Evolutionary conservation across 345 rosid species (phyloP), one percentile per base, ranked within the genome.

Genomic region (Toxicodendron radicans): DNA sequence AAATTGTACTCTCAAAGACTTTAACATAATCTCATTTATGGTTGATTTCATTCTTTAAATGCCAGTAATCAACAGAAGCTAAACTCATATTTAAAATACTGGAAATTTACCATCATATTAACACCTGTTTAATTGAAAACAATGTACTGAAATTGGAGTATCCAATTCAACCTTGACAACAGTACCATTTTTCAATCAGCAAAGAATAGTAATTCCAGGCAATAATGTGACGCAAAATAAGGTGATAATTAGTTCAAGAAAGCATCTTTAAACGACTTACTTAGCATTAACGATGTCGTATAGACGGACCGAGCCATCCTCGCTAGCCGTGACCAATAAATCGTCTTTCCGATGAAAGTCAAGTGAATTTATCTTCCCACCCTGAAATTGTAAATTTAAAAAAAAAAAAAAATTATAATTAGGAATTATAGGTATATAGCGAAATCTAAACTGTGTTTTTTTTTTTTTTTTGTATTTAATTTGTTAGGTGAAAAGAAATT

Each of bases 311-410:
- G 98, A 93, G 82, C 91, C 97, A 58, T 95, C 99, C 58, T 93
- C 99, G 68, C 97, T 92, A 1, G 98, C 92, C 2, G 98, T 93
- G 23, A 95, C 95, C 72, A 95, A 73, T 61, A 95, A 79, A 75
- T 93, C 99, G 59, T 95, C 98, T 64, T 95, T 93, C 1, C 99
- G 86, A 75, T 95, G 97, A 73, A 95, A 95, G 81, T 94, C 97
- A 64, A 95, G 72, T 21, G 93, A 91, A 78, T 85, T 89, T 76
- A 95, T 84, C 85, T 88, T 93, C 68, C 97, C 97, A 49, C 97
- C 95, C 97, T 93, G 72, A 72, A 12, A 46, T 51, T 7, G 17
- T n/a, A 24, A 38, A 10, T 59, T 27, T 27, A n/a, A n/a, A n/a
- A n/a, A n/a, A n/a, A n/a, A n/a, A n/a, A n/a, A n/a, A n/a, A 3